Conservation (phyloP, 2,329 filamentous ascomycete genomes). For the Teratosphaeria viscida region DNA sequence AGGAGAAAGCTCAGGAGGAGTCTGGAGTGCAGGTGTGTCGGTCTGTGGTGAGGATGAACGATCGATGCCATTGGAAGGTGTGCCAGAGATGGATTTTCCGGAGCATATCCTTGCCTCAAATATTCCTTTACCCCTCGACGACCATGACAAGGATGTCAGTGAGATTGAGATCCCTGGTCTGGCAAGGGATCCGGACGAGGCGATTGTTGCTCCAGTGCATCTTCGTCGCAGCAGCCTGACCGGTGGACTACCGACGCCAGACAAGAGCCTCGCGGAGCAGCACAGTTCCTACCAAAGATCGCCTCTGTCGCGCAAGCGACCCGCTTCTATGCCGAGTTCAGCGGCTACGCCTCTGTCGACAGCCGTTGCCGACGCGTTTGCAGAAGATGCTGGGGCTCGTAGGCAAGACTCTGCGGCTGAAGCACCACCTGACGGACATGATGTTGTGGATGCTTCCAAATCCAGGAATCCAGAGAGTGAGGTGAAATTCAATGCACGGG, state of each 20-base stretch:
- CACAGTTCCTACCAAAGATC: slow-evolving; percentile 2
- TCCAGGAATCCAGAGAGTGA: slow-evolving; percentile 4
- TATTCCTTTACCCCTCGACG: slow-evolving; percentile 58
- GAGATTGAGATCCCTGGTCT: slow-evolving; percentile 74
- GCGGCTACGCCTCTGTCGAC: slow-evolving; percentile 4
- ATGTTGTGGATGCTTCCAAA: not conserved
- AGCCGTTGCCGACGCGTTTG: not conserved
- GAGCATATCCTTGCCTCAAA: slow-evolving; percentile 40
- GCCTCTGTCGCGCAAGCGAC: slow-evolving; percentile 14
- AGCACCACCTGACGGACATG: not conserved
- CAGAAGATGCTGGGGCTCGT: not conserved
- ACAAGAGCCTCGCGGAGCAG: slow-evolving; percentile 14
- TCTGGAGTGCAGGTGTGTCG: slow-evolving; percentile 9
- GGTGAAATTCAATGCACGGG: slow-evolving; percentile 12
- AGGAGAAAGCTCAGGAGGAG: slow-evolving; percentile 12
- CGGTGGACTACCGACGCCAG: slow-evolving; percentile 28
- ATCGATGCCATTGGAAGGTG: slow-evolving; percentile 3
- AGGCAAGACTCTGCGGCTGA: not conserved
- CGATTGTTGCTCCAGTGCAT: not conserved
- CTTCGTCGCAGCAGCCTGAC: slow-evolving; percentile 16
- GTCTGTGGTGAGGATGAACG: not conserved
- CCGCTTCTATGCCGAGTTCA: slow-evolving; percentile 15
- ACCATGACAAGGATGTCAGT: slow-evolving; percentile 55
- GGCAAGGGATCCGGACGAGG: slow-evolving; percentile 52
- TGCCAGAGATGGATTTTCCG: slow-evolving; percentile 30